phyloP scores from a whole-genome alignment of 163 green algal species.

The Scenedesmus sp. region DNA sequence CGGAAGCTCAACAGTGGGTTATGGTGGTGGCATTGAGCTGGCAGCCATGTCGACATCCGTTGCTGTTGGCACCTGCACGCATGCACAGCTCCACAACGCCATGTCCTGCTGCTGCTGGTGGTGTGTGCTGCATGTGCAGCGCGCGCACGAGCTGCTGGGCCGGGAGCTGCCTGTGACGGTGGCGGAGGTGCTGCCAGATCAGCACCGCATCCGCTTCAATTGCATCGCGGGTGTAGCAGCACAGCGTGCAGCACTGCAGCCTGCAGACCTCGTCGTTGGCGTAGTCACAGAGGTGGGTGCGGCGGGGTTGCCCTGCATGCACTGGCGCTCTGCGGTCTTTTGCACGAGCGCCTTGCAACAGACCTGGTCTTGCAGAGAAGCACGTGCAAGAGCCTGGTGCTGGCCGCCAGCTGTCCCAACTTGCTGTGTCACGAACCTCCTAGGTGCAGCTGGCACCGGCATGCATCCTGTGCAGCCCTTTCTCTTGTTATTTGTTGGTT shows the following conservation, averaged over 20 bases:
- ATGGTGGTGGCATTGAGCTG: no score
- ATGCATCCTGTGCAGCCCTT: background rate
- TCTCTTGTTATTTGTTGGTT: no score
- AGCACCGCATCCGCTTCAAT: background rate
- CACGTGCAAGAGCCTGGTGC: no score
- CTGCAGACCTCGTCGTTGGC: background rate
- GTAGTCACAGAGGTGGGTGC: background rate
- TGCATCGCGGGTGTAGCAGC: background rate
- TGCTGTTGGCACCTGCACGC: background rate
- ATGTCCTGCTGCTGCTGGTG: background rate
- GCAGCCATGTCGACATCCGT: no score
- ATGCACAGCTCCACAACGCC: background rate
- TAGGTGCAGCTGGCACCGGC: no score
- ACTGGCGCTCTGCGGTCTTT: background rate
- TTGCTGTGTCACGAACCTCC: no score
- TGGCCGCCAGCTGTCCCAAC: no score
- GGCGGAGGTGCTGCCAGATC: background rate
- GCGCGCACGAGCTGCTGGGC: constrained; percentile 1
- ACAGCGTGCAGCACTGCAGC: background rate
- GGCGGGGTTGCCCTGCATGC: no score
- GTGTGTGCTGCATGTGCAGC: background rate
- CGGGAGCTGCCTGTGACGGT: background rate
- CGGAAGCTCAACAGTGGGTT: no score
- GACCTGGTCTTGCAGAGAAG: no score
- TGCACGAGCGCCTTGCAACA: background rate